Evolutionary conservation across 768 basidiomycete species (phyloP).

Genomic region (Pleurotus djamor): DNA sequence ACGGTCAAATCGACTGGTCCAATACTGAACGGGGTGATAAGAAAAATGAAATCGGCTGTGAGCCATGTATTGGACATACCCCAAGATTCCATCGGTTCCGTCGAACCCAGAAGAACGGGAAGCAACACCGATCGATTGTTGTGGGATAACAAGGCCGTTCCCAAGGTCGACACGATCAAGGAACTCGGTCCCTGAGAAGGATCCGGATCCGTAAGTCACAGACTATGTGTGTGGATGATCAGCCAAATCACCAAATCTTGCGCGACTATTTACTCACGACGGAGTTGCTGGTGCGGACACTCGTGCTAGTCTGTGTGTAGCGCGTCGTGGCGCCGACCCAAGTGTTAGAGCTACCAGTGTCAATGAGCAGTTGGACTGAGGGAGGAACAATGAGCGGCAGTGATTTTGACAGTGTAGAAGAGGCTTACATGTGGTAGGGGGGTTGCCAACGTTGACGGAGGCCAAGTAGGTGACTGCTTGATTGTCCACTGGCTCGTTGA

Average conservation of each 20-base stretch:
- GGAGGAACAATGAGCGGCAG: neutral
- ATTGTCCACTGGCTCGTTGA: slow-evolving; percentile 36
- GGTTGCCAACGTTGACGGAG: slow-evolving; percentile 50
- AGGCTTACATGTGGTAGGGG: slow-evolving; percentile 45
- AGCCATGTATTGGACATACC: slow-evolving; percentile 37
- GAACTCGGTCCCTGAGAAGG: slow-evolving; percentile 54
- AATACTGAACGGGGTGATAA: slow-evolving; percentile 43
- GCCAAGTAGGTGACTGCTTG: slow-evolving; percentile 38
- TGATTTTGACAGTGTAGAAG: neutral
- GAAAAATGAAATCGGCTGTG: neutral
- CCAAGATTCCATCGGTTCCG: slow-evolving; percentile 63
- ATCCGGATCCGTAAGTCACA: slow-evolving; percentile 59
- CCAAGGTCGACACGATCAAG: slow-evolving; percentile 55
- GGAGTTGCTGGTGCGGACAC: slow-evolving; percentile 35
- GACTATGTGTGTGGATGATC: too few relatives aligned
- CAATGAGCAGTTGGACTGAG: slow-evolving; percentile 53
- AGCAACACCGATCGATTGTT: slow-evolving; percentile 69
- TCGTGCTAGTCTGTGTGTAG: slow-evolving; percentile 50
- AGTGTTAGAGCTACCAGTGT: slow-evolving; percentile 73
- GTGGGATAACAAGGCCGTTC: slow-evolving; percentile 41
- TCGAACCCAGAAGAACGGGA: slow-evolving; percentile 37
- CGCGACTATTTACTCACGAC: slow-evolving; percentile 50
- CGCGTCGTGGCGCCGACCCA: slow-evolving; percentile 56
- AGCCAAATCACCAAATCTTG: neutral
- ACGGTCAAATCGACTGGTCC: slow-evolving; percentile 57